A percentile compares a stretch with the other conserved stretches of the same genome.
These are phyloP conservation scores for Blastomyces parvus DNA, from an alignment of 2,329 filamentous ascomycete species.

Conservation along the genomic window DNA sequence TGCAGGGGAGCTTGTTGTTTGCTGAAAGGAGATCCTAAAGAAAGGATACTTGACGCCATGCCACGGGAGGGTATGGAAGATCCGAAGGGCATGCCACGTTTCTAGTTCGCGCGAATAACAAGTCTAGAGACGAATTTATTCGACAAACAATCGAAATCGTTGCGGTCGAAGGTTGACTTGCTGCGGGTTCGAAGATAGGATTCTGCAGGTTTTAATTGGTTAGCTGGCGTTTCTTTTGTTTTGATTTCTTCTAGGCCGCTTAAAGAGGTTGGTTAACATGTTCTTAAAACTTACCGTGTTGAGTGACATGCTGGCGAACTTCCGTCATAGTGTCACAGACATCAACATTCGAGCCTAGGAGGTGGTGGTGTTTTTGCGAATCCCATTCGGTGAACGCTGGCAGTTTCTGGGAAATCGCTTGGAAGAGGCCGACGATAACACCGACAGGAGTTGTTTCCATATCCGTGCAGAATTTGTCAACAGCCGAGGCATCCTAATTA, in stretches of 20 bases:
- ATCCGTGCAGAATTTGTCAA: conserved; percentile 89
- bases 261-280: neutral
- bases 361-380: conserved; percentile 76
- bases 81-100: conserved; percentile 5
- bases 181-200: conserved; percentile 72
- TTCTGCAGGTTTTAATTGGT: conserved; percentile 49
- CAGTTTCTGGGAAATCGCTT: conserved; percentile 94
- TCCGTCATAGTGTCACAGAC: conserved; percentile 96
- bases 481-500: conserved; percentile 58
- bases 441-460: conserved; percentile 96
- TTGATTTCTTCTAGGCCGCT: conserved; percentile 3
- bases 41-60: too few relatives aligned
- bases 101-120: conserved; percentile 84
- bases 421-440: conserved; percentile 93
- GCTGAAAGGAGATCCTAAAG: neutral
- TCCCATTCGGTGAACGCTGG: conserved; percentile 92
- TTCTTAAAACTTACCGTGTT: conserved; percentile 64
- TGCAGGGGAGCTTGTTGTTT: too few relatives aligned
- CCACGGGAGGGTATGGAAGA: too few relatives aligned
- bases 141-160: conserved; percentile 88
- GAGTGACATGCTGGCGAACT: conserved; percentile 81
- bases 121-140: conserved; percentile 97
- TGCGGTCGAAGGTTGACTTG: conserved; percentile 74
- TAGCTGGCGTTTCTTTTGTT: conserved; percentile 31
- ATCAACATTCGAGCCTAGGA: conserved; percentile 81